Conservation (phyloP, 192 early-diverging fungal genomes). For the Coemansia sp. region DNA sequence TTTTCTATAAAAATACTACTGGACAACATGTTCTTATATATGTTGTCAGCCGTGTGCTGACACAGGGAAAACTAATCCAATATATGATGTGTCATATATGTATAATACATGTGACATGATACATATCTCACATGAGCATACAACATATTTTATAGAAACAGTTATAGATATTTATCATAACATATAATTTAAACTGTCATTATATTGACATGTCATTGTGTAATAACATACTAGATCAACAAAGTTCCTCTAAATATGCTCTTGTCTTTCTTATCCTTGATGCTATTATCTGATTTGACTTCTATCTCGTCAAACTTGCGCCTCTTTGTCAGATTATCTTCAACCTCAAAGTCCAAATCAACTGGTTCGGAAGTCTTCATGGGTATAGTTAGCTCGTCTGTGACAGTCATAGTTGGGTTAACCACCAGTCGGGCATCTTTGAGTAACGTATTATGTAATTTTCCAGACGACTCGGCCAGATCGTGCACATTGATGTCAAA, state of each 20-base stretch:
- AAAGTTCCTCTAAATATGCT: conserved; percentile 10
- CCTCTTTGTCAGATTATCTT: too few relatives aligned
- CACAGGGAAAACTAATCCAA: too few relatives aligned
- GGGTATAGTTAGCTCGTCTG: conserved; percentile 6
- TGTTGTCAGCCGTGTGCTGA: too few relatives aligned
- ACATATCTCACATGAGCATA: too few relatives aligned
- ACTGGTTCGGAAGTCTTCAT: too few relatives aligned
- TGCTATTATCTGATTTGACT: conserved; percentile 1
- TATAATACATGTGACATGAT: too few relatives aligned
- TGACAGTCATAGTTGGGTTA: conserved; percentile 14
- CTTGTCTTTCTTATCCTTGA: conserved; percentile 6
- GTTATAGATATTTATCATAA: background rate
- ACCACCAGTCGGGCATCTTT: conserved; percentile 24
- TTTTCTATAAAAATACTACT: too few relatives aligned
- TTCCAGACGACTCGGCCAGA: conserved; percentile 3
- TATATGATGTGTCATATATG: too few relatives aligned
- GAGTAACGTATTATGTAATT: conserved; percentile 20
- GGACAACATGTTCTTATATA: too few relatives aligned
- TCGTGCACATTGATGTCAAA: conserved; percentile 37
- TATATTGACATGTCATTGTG: too few relatives aligned
- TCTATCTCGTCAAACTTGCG: conserved; percentile 11
- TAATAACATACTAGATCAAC: background rate
- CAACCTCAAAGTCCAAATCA: too few relatives aligned
- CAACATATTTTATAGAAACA: too few relatives aligned
- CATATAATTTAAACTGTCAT: background rate